phyloP scores from a whole-genome alignment of 176 grass and related monocot species.

The Oryza officinalis region DNA sequence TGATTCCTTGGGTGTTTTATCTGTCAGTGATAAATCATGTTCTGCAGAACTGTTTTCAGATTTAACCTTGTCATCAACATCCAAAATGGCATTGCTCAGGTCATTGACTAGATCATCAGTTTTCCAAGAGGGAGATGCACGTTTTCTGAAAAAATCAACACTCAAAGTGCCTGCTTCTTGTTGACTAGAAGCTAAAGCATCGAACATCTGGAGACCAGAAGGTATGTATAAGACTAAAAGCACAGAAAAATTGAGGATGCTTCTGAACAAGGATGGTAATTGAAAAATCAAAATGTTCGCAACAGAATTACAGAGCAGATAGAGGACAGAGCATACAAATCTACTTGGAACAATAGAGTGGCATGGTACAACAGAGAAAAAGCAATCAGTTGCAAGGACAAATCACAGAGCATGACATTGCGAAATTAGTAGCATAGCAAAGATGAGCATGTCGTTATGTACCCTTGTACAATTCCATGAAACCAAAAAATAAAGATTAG shows the following conservation, averaged over 20 bases:
- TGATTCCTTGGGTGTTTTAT: constrained; percentile 58
- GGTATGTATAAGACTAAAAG: neutral
- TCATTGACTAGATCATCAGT: constrained; percentile 53
- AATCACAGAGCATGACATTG: neutral
- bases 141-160: constrained; percentile 83
- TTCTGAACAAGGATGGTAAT: neutral
- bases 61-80: constrained; percentile 52
- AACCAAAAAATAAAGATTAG: constrained; percentile 4
- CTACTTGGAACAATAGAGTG: neutral
- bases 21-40: constrained; percentile 42
- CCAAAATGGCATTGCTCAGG: constrained; percentile 43
- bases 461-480: neutral
- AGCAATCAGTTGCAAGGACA: neutral
- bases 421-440: neutral
- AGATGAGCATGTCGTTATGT: neutral
- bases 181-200: constrained; percentile 75
- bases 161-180: constrained; percentile 72
- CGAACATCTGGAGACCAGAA: constrained; percentile 62
- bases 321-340: neutral
- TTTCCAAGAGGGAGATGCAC: constrained; percentile 88
- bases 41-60: constrained; percentile 43
- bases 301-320: neutral
- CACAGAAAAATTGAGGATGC: constrained; percentile 12
- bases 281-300: neutral
- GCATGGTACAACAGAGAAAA: neutral